Conservation (phyloP, 2,329 filamentous ascomycete species). For the Cladosporium sphaerospermum region DNA sequence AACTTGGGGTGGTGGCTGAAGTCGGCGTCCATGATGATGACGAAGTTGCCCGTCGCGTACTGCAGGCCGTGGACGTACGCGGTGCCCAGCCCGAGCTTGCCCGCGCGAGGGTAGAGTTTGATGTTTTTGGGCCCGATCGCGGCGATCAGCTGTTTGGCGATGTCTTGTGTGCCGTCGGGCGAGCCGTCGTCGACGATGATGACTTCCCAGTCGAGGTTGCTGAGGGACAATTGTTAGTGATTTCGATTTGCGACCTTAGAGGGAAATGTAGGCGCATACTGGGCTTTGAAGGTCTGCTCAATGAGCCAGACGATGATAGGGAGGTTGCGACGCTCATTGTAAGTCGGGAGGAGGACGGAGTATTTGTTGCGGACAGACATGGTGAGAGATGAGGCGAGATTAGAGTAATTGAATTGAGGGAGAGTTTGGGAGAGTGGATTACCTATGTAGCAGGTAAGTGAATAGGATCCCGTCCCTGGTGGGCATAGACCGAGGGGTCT, state of each 20-base stretch:
- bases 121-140: constrained; percentile 72
- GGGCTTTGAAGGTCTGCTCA: constrained; percentile 82
- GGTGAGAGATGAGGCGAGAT: not conserved
- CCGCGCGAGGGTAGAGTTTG: constrained; percentile 76
- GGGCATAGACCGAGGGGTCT: constrained; percentile 2
- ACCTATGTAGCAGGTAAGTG: not conserved
- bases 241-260: not conserved
- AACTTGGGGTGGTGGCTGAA: constrained; percentile 99
- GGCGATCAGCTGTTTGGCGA: constrained; percentile 84
- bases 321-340: constrained; percentile 96
- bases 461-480: not conserved
- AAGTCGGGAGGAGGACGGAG: constrained; percentile 94
- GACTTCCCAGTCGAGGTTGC: constrained; percentile 92
- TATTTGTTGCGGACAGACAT: constrained; percentile 71
- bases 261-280: constrained; percentile 49
- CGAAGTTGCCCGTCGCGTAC: constrained; percentile 84
- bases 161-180: constrained; percentile 86
- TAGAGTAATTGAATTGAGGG: not conserved
- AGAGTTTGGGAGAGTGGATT: not conserved
- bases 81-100: constrained; percentile 94
- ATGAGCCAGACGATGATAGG: constrained; percentile 94
- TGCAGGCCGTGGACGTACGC: constrained; percentile 93
- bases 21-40: constrained; percentile 99
- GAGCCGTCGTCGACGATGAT: constrained; percentile 98
- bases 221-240: constrained; percentile 32